These are phyloP conservation scores for Solanum phureja DNA, from an alignment of 257 asterid species.

Conservation along the genomic window DNA sequence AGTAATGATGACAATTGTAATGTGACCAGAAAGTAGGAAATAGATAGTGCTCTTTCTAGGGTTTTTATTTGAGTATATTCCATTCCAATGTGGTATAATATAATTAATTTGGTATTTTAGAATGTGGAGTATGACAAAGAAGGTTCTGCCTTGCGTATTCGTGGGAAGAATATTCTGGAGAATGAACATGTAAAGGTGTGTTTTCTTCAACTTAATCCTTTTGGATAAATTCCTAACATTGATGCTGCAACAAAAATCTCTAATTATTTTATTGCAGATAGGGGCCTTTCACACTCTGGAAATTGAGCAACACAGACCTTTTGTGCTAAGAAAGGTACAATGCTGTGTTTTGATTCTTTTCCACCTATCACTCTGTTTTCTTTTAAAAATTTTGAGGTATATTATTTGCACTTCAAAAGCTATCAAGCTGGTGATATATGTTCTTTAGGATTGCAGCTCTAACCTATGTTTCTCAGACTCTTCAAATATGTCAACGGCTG, in stretches of 20 bases:
- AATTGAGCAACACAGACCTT: constrained; percentile 80
- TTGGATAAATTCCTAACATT: not conserved
- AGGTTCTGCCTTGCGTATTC: constrained; percentile 81
- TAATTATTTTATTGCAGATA: constrained; percentile 41
- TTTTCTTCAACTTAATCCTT: constrained; percentile 3
- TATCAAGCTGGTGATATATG: not conserved
- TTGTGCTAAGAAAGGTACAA: constrained; percentile 77
- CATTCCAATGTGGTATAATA: not conserved
- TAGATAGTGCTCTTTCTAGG: not conserved
- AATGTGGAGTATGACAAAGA: constrained; percentile 87
- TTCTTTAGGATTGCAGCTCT: not conserved
- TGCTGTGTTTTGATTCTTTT: not conserved
- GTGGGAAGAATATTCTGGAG: constrained; percentile 87
- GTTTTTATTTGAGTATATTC: not conserved
- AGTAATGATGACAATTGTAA: not conserved
- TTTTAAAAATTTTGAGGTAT: not conserved
- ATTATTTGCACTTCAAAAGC: not conserved
- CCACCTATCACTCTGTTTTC: not conserved
- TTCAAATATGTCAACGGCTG: not conserved
- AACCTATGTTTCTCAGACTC: not conserved
- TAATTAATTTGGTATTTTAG: constrained; percentile 19
- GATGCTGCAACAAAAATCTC: constrained; percentile 1
- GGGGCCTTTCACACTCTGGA: constrained; percentile 99
- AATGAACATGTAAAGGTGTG: constrained; percentile 92
- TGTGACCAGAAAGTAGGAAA: not conserved